Evolutionary conservation across 495 filamentous ascomycete genomes (phyloP).

Genomic region (Aspergillus cavernicola): DNA sequence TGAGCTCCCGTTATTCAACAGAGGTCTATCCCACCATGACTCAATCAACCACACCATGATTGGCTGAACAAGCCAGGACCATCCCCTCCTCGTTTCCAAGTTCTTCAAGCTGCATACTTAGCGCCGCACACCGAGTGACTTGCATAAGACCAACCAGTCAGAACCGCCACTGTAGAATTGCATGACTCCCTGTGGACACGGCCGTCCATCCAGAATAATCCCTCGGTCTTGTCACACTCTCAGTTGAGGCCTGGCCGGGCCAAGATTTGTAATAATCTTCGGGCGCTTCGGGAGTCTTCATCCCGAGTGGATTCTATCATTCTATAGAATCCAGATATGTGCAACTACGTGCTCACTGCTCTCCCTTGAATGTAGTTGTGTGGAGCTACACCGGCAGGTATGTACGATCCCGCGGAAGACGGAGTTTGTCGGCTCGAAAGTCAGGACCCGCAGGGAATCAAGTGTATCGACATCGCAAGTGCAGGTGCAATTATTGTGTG

Average conservation of each 20-base stretch:
- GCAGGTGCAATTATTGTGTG: too few relatives aligned
- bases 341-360: too few relatives aligned
- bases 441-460: too few relatives aligned
- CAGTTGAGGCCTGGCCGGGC: not conserved
- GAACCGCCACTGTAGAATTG: not conserved
- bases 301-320: too few relatives aligned
- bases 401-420: too few relatives aligned
- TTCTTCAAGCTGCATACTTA: not conserved
- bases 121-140: slow-evolving; percentile 2
- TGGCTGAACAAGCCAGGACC: not conserved
- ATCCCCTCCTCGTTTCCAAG: not conserved
- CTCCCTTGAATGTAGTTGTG: too few relatives aligned
- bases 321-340: too few relatives aligned
- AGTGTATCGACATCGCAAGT: too few relatives aligned
- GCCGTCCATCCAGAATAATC: too few relatives aligned
- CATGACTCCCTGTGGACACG: slow-evolving; percentile 5
- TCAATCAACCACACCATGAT: not conserved
- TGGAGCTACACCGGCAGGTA: too few relatives aligned
- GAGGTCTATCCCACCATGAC: not conserved
- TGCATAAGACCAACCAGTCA: slow-evolving; percentile 6
- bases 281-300: not conserved
- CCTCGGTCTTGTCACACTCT: not conserved
- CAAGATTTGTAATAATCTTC: not conserved
- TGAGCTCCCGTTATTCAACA: not conserved
- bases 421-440: too few relatives aligned